A percentile compares a stretch with the other conserved stretches of the same genome.
phyloP scores from a whole-genome alignment of 768 basidiomycete species.

The Leccinum fibrillosum region DNA sequence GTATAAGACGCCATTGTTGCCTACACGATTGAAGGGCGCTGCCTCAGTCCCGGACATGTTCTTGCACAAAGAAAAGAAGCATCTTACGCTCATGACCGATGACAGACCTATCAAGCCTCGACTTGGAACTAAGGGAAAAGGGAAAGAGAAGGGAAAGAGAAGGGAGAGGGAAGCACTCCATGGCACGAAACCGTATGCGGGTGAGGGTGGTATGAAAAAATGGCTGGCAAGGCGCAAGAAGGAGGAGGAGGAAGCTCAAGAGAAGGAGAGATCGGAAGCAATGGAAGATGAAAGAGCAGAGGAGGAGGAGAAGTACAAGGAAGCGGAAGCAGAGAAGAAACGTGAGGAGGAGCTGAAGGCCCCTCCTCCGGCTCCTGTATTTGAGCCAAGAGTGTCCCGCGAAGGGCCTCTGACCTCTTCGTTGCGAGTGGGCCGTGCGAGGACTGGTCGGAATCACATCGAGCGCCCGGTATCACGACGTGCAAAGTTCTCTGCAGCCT shows the following conservation, averaged over 20 bases:
- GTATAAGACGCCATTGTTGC: conserved; percentile 76
- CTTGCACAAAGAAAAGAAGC: conserved; percentile 44
- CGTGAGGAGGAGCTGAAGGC: conserved; percentile 17
- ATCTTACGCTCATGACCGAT: conserved; percentile 56
- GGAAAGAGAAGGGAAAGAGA: conserved; percentile 36
- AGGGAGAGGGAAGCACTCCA: conserved; percentile 39
- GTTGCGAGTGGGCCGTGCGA: conserved; percentile 63
- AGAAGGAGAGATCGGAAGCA: conserved; percentile 32
- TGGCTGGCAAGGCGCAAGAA: conserved; percentile 59
- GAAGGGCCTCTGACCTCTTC: conserved; percentile 41
- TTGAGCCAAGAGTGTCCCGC: conserved; percentile 16
- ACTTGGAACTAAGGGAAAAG: conserved; percentile 40
- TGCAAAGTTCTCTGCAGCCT: conserved; percentile 66
- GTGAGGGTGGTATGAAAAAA: conserved; percentile 77
- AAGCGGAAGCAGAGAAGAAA: conserved; percentile 17
- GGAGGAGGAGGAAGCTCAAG: conserved; percentile 50
- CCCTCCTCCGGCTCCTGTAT: conserved; percentile 15
- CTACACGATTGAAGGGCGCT: conserved; percentile 48
- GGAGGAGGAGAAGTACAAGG: conserved; percentile 23
- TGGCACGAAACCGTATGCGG: conserved; percentile 73
- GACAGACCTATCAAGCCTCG: conserved; percentile 50
- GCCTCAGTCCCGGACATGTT: conserved; percentile 60
- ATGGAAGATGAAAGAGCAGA: conserved; percentile 34
- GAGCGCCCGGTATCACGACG: conserved; percentile 50
- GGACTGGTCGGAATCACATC: conserved; percentile 55